Conservation (phyloP, 1,284 basidiomycete genomes). For the Cryptococcus sp. region DNA sequence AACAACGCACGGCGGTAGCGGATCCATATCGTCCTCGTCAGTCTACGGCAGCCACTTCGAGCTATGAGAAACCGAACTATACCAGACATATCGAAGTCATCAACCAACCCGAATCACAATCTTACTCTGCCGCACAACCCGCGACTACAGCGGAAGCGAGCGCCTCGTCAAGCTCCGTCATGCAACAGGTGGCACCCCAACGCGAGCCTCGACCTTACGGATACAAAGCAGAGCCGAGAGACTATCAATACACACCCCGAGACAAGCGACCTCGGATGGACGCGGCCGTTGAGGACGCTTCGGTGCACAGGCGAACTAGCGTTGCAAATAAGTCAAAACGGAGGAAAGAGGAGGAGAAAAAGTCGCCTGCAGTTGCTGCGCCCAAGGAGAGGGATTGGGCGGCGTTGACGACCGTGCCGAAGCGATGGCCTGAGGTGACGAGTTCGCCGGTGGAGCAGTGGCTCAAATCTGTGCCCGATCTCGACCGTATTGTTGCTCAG, state of each 20-base stretch:
- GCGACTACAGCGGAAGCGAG: slow-evolving; percentile 7
- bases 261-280: slow-evolving; percentile 48
- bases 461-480: slow-evolving; percentile 28
- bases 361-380: slow-evolving; percentile 9
- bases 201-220: slow-evolving; percentile 42
- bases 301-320: slow-evolving; percentile 20
- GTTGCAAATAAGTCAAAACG: slow-evolving; percentile 28
- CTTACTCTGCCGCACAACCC: slow-evolving; percentile 2
- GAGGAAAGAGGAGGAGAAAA: slow-evolving; percentile 42
- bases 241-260: slow-evolving; percentile 41
- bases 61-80: slow-evolving; percentile 20
- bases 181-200: slow-evolving; percentile 37
- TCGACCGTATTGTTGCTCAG: slow-evolving; percentile 19
- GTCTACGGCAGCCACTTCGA: background rate
- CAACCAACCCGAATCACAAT: slow-evolving; percentile 28
- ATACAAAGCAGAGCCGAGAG: slow-evolving; percentile 32
- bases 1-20: slow-evolving; percentile 16
- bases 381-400: slow-evolving; percentile 28
- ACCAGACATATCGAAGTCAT: slow-evolving; percentile 39
- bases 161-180: slow-evolving; percentile 19
- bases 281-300: slow-evolving; percentile 44
- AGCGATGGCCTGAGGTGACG: slow-evolving; percentile 39
- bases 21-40: slow-evolving; percentile 25
- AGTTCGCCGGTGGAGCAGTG: slow-evolving; percentile 33
- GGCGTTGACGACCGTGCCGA: slow-evolving; percentile 23